These are phyloP conservation scores for Casaregolazyma lundiana DNA, from an alignment of 1,139 yeast species.

Conservation along the genomic window DNA sequence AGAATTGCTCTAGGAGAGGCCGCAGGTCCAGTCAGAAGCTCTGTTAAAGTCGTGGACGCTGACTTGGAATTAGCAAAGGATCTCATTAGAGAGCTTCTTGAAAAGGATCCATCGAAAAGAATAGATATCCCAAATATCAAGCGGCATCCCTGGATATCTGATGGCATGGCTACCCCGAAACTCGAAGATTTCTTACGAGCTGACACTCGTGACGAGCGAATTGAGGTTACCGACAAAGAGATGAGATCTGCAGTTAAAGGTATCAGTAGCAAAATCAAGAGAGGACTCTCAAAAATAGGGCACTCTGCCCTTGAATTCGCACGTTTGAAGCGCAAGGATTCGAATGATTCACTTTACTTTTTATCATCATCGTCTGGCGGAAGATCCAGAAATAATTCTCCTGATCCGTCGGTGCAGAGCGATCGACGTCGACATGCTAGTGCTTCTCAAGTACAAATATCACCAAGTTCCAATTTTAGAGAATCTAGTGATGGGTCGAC, in stretches of 20 bases:
- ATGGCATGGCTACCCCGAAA: slow-evolving; percentile 51
- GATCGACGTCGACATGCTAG: background rate
- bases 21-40: slow-evolving; percentile 10
- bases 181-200: slow-evolving; percentile 31
- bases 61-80: slow-evolving; percentile 51
- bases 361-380: slow-evolving; percentile 14
- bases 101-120: slow-evolving; percentile 66
- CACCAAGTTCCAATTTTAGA: background rate
- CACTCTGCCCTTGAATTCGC: slow-evolving; percentile 44
- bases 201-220: slow-evolving; percentile 36
- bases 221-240: slow-evolving; percentile 64
- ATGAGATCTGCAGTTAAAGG: slow-evolving; percentile 76
- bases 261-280: slow-evolving; percentile 60
- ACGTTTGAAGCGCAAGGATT: slow-evolving; percentile 29
- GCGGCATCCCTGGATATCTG: slow-evolving; percentile 68
- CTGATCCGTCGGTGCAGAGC: background rate
- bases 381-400: slow-evolving; percentile 10
- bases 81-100: slow-evolving; percentile 56
- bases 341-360: slow-evolving; percentile 16
- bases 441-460: background rate
- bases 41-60: slow-evolving; percentile 19
- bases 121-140: slow-evolving; percentile 71
- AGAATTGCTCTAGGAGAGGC: slow-evolving; percentile 7
- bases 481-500: slow-evolving; percentile 14
- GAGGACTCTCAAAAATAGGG: slow-evolving; percentile 47